Base-by-base conservation (phyloP, 495 filamentous ascomycete species). In the Ramalina intermedia region DNA sequence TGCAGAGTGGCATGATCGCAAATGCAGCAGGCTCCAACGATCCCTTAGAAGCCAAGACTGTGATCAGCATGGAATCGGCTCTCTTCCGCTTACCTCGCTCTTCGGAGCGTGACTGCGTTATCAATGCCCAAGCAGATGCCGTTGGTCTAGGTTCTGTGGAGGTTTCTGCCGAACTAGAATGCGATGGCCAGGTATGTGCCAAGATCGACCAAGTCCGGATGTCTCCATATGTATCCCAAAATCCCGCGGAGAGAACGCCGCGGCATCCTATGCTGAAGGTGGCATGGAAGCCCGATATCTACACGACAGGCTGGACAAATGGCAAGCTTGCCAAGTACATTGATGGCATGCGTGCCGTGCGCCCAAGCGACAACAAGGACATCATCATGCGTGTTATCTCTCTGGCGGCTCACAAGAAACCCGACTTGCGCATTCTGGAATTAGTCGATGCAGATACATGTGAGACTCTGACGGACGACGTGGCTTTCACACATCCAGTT, bases 1-100 rank as follows among this genome's bases (percentile, higher is more conserved):
- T 67, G 6, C 63, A 67, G 47, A 44, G 54, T 7, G 43, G 53
- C 26, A 53, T 61, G 18, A 51, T 63, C 27, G 40, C 48, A 21
- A 47, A 23, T 37, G 21, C 49, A 8, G 49, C 49, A 29, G 49
- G 49, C 17, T 17, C 55, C 4, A 38, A 23, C 16, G 29, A 40
- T 17, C 29, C 45, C 16, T 36, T 54, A 12, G 18, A 20, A 16
- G 18, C 37, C 46, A 53, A 43, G 38, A 50, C 52, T 13, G 43
- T 50, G 3, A 52, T 33, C 16, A 18, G 11, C 2, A 55, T 56
- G 16, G 47, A 54, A 27, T 20, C 20, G 2, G 52, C 40, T 16
- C 29, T n/a, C 8, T 54, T 54, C 48, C 41, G 20, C 14, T 23
- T 40, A 13, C 46, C 46, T 23, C 6, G 14, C 6, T 40, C 29